A percentile compares a stretch with the other conserved stretches of the same genome.
Conservation (phyloP, 2,329 filamentous ascomycete genomes). For the Alternaria brassicicola region DNA sequence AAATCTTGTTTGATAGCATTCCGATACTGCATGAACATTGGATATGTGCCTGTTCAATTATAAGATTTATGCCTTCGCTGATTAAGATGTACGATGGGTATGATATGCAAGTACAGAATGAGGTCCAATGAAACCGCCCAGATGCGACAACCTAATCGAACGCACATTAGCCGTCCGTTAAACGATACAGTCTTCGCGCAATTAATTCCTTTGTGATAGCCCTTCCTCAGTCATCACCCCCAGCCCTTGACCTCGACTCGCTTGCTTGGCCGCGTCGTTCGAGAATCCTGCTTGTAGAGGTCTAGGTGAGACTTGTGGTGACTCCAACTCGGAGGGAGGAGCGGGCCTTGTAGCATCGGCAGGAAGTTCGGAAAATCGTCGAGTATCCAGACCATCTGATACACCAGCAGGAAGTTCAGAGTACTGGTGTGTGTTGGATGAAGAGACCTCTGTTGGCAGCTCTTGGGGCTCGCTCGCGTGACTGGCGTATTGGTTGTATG, state of each 20-base stretch:
- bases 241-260: slow-evolving; percentile 12
- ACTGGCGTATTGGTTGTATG: slow-evolving; percentile 26
- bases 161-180: background rate
- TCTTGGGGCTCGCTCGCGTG: slow-evolving; percentile 24
- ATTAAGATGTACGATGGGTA: background rate
- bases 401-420: slow-evolving; percentile 33
- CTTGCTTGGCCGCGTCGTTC: slow-evolving; percentile 15
- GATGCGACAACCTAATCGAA: background rate
- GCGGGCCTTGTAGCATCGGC: slow-evolving; percentile 6
- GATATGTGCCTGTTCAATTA: background rate
- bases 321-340: slow-evolving; percentile 25
- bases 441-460: slow-evolving; percentile 20
- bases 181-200: background rate
- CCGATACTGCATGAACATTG: background rate
- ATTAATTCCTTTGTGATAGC: background rate
- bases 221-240: slow-evolving; percentile 16
- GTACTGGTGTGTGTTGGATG: slow-evolving; percentile 16
- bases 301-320: slow-evolving; percentile 26
- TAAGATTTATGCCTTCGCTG: background rate
- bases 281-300: slow-evolving; percentile 20
- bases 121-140: background rate
- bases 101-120: background rate
- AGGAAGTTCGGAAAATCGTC: slow-evolving; percentile 31
- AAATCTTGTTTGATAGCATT: background rate
- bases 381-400: slow-evolving; percentile 6